Evolutionary conservation across 2,329 filamentous ascomycete genomes (phyloP).

Genomic region (Alternaria brassicae): DNA sequence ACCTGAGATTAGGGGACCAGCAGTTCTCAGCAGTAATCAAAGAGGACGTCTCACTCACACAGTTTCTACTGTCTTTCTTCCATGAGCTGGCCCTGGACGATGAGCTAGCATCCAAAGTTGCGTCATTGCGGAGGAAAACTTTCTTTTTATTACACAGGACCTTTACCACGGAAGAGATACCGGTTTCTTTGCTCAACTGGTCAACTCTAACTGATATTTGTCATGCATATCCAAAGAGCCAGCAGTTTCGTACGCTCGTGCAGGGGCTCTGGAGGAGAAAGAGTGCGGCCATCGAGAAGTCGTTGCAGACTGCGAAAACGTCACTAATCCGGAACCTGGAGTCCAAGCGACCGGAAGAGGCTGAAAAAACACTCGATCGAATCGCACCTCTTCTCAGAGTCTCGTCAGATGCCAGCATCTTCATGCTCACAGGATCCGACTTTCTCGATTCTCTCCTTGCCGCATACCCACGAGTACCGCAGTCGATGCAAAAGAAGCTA

Average conservation of each 20-base stretch:
- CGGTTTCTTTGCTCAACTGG: slow-evolving; percentile 65
- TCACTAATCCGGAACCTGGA: slow-evolving; percentile 69
- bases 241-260: slow-evolving; percentile 60
- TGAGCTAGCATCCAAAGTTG: slow-evolving; percentile 48
- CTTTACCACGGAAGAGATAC: slow-evolving; percentile 57
- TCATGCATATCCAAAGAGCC: slow-evolving; percentile 70
- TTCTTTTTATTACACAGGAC: slow-evolving; percentile 71
- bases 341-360: slow-evolving; percentile 62
- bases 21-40: slow-evolving; percentile 62
- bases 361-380: slow-evolving; percentile 63
- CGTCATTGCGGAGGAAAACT: slow-evolving; percentile 65
- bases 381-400: slow-evolving; percentile 70
- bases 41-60: slow-evolving; percentile 65
- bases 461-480: slow-evolving; percentile 70
- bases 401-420: slow-evolving; percentile 63
- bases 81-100: slow-evolving; percentile 56
- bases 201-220: slow-evolving; percentile 73
- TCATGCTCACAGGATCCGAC: slow-evolving; percentile 85
- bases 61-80: slow-evolving; percentile 74
- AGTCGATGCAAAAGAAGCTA: slow-evolving; percentile 69
- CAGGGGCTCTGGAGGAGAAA: slow-evolving; percentile 61
- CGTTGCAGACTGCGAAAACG: slow-evolving; percentile 67
- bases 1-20: slow-evolving; percentile 65
- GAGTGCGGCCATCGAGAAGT: slow-evolving; percentile 60
- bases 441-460: slow-evolving; percentile 78